Evolutionary conservation across 805 yeast genomes (phyloP).

Genomic region (Wickerhamomyces hampshirensis): DNA sequence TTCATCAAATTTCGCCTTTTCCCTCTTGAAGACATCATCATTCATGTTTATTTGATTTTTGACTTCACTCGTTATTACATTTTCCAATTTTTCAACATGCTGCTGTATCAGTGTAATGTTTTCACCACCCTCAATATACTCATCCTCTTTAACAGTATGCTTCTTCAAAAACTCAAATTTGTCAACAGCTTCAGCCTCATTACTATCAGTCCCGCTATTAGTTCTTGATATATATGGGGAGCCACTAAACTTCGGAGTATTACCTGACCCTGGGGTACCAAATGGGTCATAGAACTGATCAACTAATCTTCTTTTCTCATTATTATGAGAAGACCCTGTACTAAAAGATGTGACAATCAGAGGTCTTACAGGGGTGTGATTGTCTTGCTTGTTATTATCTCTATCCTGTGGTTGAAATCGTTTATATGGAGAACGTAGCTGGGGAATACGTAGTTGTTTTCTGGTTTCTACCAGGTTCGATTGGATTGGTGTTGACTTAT

Average conservation of each 20-base stretch:
- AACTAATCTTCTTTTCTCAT: slow-evolving; percentile 14
- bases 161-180: slow-evolving; percentile 5
- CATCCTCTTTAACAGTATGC: not conserved
- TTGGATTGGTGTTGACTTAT: slow-evolving; percentile 16
- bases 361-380: slow-evolving; percentile 1
- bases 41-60: slow-evolving; percentile 8
- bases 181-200: not conserved
- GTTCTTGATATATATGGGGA: slow-evolving; percentile 7
- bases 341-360: not conserved
- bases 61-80: slow-evolving; percentile 1
- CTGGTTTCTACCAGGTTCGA: slow-evolving; percentile 13
- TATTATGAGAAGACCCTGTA: not conserved
- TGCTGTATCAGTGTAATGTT: slow-evolving; percentile 1
- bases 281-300: slow-evolving; percentile 17
- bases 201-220: slow-evolving; percentile 1
- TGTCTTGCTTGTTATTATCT: slow-evolving; percentile 4
- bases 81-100: slow-evolving; percentile 2
- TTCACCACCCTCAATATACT: not conserved
- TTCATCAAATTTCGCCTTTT: slow-evolving; percentile 3
- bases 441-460: slow-evolving; percentile 13
- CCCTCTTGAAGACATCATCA: slow-evolving; percentile 2
- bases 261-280: slow-evolving; percentile 1
- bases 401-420: slow-evolving; percentile 5
- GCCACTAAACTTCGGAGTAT: slow-evolving; percentile 2
- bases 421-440: slow-evolving; percentile 4